Conservation (phyloP, 192 early-diverging fungal genomes). For the Haplosporangium gracile region DNA sequence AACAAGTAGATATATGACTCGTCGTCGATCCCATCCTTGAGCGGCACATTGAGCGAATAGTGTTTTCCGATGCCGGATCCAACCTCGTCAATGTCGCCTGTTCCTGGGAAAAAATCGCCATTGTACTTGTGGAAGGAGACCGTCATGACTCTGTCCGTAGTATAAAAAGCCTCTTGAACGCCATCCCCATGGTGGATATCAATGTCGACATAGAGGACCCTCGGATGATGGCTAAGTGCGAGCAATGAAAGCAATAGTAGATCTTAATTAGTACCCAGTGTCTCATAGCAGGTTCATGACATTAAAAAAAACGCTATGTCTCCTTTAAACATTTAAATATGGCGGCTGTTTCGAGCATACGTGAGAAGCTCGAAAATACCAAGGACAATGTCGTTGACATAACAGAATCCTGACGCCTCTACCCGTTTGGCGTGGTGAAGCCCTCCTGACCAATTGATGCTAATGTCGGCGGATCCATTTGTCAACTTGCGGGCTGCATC, state of each 20-base stretch:
- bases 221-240: conserved; percentile 71
- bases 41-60: conserved; percentile 91
- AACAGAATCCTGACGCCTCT: conserved; percentile 97
- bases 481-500: conserved; percentile 91
- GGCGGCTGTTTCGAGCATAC: conserved; percentile 38
- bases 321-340: not conserved
- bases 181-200: conserved; percentile 99
- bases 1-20: conserved; percentile 86
- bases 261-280: not conserved
- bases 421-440: conserved; percentile 91
- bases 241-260: not conserved
- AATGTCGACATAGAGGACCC: conserved; percentile 96
- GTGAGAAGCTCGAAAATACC: conserved; percentile 89
- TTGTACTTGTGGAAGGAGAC: conserved; percentile 97
- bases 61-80: conserved; percentile 84
- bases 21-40: conserved; percentile 91
- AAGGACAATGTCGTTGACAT: conserved; percentile 98
- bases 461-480: conserved; percentile 86
- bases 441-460: conserved; percentile 99
- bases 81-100: conserved; percentile 84
- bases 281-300: not conserved
- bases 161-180: conserved; percentile 96
- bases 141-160: conserved; percentile 94
- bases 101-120: conserved; percentile 93
- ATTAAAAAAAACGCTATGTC: not conserved